Conservation (phyloP, 768 basidiomycete species). For the Melanogaster broomeanus region DNA sequence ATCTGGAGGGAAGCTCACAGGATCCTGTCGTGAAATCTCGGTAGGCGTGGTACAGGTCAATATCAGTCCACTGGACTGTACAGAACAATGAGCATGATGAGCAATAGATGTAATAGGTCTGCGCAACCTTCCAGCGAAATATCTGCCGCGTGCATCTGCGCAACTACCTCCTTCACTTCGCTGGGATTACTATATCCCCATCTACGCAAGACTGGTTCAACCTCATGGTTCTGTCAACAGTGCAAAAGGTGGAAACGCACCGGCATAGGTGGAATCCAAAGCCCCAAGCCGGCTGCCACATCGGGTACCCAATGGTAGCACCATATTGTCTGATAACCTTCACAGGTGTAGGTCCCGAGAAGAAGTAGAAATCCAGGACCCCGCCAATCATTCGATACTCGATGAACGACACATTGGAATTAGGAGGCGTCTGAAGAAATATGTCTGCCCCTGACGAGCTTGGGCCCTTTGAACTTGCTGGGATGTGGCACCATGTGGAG, state of each 20-base stretch:
- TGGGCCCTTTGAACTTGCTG: slow-evolving; percentile 39
- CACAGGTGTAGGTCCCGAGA: slow-evolving; percentile 49
- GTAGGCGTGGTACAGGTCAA: slow-evolving; percentile 65
- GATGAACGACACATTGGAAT: slow-evolving; percentile 52
- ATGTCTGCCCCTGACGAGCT: slow-evolving; percentile 69
- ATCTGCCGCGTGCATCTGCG: slow-evolving; percentile 56
- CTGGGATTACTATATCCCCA: slow-evolving; percentile 50
- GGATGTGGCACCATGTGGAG: neutral
- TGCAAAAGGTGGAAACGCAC: slow-evolving; percentile 38
- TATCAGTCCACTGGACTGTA: slow-evolving; percentile 75
- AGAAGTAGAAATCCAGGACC: slow-evolving; percentile 74
- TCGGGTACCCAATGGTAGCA: slow-evolving; percentile 58
- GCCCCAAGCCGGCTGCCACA: slow-evolving; percentile 68
- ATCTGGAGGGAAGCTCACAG: slow-evolving; percentile 54
- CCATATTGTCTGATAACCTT: slow-evolving; percentile 67
- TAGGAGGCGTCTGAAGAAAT: slow-evolving; percentile 56
- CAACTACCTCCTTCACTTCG: slow-evolving; percentile 52
- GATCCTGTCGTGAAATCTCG: slow-evolving; percentile 69
- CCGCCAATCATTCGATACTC: slow-evolving; percentile 76
- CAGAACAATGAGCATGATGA: slow-evolving; percentile 34
- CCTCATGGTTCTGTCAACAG: slow-evolving; percentile 16
- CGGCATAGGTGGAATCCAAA: slow-evolving; percentile 75
- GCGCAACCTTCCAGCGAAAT: slow-evolving; percentile 68
- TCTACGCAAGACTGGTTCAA: slow-evolving; percentile 49
- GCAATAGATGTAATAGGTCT: neutral